These are phyloP conservation scores for Coprinellus micaceus DNA, from an alignment of 768 basidiomycete genomes.

Conservation along the genomic window DNA sequence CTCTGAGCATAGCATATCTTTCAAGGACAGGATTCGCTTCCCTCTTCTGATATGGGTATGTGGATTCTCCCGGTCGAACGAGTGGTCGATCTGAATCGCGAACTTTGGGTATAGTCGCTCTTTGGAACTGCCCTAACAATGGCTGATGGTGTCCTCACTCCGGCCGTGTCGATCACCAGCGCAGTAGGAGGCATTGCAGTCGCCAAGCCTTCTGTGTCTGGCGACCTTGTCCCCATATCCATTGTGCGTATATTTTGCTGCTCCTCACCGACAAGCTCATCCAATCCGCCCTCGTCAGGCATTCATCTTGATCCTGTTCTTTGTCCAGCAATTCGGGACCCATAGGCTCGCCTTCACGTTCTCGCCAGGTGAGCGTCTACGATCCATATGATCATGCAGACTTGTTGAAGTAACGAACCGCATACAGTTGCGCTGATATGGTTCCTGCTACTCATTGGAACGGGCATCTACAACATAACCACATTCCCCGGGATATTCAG, in stretches of 20 bases:
- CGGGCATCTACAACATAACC: constrained; percentile 52
- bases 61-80: too few species aligned
- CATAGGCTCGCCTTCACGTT: constrained; percentile 47
- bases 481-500: constrained; percentile 50
- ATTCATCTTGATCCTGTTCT: constrained; percentile 54
- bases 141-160: constrained; percentile 66
- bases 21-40: constrained; percentile 38
- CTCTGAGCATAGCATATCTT: constrained; percentile 14
- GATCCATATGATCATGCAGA: too few species aligned
- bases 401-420: too few species aligned
- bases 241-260: constrained; percentile 36
- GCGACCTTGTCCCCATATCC: constrained; percentile 54
- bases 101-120: too few species aligned
- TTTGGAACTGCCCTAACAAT: constrained; percentile 64
- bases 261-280: background rate
- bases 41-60: constrained; percentile 55
- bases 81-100: too few species aligned
- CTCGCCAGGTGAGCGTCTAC: constrained; percentile 48
- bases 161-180: constrained; percentile 65
- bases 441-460: constrained; percentile 44
- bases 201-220: constrained; percentile 44
- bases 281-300: constrained; percentile 26
- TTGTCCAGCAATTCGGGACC: constrained; percentile 60
- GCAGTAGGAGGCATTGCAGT: constrained; percentile 69
- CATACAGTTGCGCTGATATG: constrained; percentile 52